Evolutionary conservation across 257 asterid species (phyloP).

Genomic region (Thymus quinquecostatus): DNA sequence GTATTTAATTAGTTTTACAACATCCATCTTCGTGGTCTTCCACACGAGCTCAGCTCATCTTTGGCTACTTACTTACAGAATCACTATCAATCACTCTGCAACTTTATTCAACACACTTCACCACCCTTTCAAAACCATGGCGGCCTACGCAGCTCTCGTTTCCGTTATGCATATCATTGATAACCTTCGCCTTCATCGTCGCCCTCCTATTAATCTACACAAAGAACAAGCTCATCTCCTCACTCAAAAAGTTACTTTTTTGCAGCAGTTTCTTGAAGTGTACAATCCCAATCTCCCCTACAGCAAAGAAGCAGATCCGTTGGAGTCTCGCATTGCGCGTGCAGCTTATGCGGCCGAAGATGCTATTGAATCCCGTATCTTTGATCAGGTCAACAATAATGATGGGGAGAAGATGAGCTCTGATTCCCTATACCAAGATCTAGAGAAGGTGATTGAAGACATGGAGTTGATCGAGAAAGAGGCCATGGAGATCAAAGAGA

Average conservation of each 20-base stretch:
- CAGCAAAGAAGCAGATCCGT: conserved; percentile 4
- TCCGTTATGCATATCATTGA: too few species aligned
- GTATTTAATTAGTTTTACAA: too few species aligned
- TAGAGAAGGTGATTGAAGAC: neutral
- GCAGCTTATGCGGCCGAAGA: conserved; percentile 26
- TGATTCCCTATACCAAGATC: neutral
- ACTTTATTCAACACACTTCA: too few species aligned
- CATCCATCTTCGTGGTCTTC: too few species aligned
- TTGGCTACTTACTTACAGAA: too few species aligned
- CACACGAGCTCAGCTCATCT: too few species aligned
- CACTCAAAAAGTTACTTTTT: neutral
- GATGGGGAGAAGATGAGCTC: too few species aligned
- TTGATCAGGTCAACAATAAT: conserved; percentile 22
- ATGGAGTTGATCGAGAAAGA: neutral
- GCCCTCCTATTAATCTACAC: neutral
- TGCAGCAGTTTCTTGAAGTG: neutral
- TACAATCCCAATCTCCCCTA: neutral
- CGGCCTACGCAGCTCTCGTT: too few species aligned
- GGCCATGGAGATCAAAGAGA: neutral
- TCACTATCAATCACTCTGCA: too few species aligned
- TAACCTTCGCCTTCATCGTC: too few species aligned
- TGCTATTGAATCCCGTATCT: conserved; percentile 14
- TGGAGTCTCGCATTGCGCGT: neutral
- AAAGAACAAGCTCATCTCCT: neutral
- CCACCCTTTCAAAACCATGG: too few species aligned